phyloP scores from a whole-genome alignment of 176 grass and related monocot species.

The Avena sativa region DNA sequence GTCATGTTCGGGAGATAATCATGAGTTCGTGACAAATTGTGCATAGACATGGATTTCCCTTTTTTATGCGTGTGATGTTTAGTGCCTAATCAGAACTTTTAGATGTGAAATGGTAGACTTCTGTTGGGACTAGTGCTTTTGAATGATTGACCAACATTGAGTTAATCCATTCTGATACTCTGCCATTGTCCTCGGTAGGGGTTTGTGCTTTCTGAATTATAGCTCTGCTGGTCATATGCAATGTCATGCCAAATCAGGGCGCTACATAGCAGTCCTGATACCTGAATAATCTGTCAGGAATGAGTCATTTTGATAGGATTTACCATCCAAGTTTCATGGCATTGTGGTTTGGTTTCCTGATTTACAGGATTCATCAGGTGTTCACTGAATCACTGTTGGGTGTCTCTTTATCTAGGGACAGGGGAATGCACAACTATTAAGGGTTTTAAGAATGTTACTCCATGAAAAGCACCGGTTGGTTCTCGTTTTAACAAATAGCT shows the following conservation, averaged over 20 bases:
- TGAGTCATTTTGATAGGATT: constrained; percentile 23
- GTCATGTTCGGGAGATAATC: not conserved
- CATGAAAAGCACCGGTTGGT: not conserved
- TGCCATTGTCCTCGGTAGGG: not conserved
- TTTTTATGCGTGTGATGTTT: not conserved
- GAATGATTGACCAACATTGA: no score
- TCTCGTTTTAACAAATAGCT: not conserved
- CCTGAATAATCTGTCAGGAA: not conserved
- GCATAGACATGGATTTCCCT: not conserved
- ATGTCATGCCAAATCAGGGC: not conserved
- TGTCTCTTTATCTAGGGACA: not conserved
- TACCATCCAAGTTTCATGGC: not conserved
- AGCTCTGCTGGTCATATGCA: not conserved
- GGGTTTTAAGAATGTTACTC: not conserved
- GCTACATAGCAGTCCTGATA: not conserved
- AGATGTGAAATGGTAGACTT: not conserved
- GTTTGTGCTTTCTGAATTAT: not conserved
- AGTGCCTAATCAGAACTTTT: constrained; percentile 2
- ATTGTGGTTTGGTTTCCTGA: not conserved
- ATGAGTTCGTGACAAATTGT: not conserved
- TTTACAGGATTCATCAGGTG: not conserved
- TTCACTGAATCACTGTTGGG: not conserved
- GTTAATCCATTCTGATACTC: not conserved
- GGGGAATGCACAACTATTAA: not conserved
- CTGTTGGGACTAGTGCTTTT: not conserved